Base-by-base conservation (phyloP, 495 filamentous ascomycete species). In the Astrocystis sublimbata region DNA sequence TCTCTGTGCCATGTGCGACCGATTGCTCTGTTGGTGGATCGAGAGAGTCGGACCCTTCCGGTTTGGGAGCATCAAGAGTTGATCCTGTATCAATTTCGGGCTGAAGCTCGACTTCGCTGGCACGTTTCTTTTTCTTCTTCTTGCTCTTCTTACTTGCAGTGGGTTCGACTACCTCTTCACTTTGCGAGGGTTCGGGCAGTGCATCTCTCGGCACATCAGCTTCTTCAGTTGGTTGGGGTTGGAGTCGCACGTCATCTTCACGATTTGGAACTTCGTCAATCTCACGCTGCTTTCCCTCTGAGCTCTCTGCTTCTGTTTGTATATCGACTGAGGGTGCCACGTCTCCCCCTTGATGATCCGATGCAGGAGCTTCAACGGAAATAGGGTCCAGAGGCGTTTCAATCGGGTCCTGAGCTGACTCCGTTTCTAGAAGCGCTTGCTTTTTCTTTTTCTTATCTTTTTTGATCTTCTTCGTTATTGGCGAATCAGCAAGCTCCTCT, bases 101-200 rank as follows among this genome's bases (percentile, higher is more conserved):
- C 40, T 64, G 55, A 41, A 53, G 31, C 38, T 63, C 68, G 5
- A 55, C 28, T 49, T 65, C 65, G 8, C 51, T 49, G 38, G 62
- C 52, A 24, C 36, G 42, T 60, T 79, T 75, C 46, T 70, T 69
- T 43, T 60, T 65, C 47, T 46, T 62, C 33, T 55, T 61, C 24
- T 61, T 61, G 26, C 26, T 36, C 38, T 62, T 62, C 38, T 40
- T 45, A 31, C 60, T 30, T 4, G 41, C 23, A 23, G 51, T 4
- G 19, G 21, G n/a, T 31, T 40, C 60, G 23, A 46, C 9, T 7
- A 35, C 24, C n/a, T 23, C 42, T 46, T 56, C 50, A 21, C 21
- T 43, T 49, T 46, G 50, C 17, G 46, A 61, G 17, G 26, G 21
- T 45, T 53, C 47, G 2, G 38, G 36, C 6, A 19, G 6, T 23